Percentiles rank a stretch among this genome's conserved stretches.
Conservation (phyloP, 257 asterid species). For the Vinca minor region DNA sequence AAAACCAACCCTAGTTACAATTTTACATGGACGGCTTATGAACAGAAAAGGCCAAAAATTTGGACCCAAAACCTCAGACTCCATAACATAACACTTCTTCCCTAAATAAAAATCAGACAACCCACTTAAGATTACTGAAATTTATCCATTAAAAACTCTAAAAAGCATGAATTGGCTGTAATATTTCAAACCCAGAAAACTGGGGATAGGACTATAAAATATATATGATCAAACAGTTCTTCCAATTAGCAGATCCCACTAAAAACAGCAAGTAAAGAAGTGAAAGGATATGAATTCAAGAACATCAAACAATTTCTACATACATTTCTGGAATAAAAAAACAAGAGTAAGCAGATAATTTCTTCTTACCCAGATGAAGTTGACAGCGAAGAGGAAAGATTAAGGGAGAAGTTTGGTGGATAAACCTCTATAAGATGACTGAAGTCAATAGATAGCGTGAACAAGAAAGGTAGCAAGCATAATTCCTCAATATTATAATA, state of each 20-base stretch:
- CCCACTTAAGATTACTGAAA: not conserved
- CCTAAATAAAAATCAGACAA: not conserved
- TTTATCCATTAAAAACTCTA: not conserved
- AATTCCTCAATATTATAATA: not conserved
- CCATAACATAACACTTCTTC: too few species aligned
- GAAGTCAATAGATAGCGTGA: not conserved
- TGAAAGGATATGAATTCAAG: not conserved
- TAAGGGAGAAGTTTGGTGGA: not conserved
- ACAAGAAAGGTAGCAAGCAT: not conserved
- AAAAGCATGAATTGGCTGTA: not conserved
- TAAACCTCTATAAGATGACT: not conserved
- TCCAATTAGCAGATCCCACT: not conserved
- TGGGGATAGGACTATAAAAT: too few species aligned
- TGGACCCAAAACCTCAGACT: too few species aligned
- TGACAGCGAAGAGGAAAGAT: not conserved
- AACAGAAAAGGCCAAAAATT: too few species aligned
- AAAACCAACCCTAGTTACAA: too few species aligned
- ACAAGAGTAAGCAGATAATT: not conserved
- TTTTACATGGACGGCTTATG: too few species aligned
- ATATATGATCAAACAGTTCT: not conserved
- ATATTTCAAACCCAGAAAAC: too few species aligned
- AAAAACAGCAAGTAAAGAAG: not conserved
- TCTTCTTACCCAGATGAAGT: conserved; percentile 6
- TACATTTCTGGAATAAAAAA: too few species aligned
- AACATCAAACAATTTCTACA: not conserved